Percentiles rank a stretch among this genome's conserved stretches.
These are phyloP conservation scores for Fusarium sp. DNA, from an alignment of 2,329 filamentous ascomycete species.

Conservation along the genomic window DNA sequence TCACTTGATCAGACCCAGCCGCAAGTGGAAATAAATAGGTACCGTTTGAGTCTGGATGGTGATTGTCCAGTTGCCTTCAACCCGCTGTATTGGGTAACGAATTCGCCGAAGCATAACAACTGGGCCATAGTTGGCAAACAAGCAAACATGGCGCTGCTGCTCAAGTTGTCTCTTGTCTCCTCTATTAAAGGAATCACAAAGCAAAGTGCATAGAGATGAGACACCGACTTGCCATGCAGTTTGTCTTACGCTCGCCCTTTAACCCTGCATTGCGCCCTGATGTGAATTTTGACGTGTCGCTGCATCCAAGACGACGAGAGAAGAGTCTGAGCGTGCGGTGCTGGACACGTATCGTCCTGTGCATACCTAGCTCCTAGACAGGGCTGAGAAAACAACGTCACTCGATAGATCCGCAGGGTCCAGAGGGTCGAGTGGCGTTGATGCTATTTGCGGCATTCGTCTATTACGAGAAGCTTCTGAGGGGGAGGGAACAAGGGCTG, in stretches of 20 bases:
- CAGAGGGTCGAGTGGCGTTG: constrained; percentile 12
- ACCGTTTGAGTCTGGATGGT: constrained; percentile 5
- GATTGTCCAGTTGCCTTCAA: background rate
- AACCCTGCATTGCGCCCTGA: constrained; percentile 16
- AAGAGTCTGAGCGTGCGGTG: constrained; percentile 1
- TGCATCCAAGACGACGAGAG: constrained; percentile 6
- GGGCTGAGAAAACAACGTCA: constrained; percentile 30
- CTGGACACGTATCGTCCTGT: background rate
- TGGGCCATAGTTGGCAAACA: background rate
- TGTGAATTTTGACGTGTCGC: constrained; percentile 32
- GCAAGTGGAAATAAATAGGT: constrained; percentile 12
- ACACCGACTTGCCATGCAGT: constrained; percentile 1
- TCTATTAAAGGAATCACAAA: background rate
- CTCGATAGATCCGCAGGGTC: constrained; percentile 28
- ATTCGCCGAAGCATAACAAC: background rate
- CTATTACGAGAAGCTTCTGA: background rate
- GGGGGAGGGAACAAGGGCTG: constrained; percentile 11
- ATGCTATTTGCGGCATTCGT: constrained; percentile 5
- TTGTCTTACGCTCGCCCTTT: constrained; percentile 2
- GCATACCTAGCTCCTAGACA: constrained; percentile 4
- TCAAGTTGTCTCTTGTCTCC: constrained; percentile 23
- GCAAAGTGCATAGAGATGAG: constrained; percentile 10
- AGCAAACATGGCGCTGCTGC: constrained; percentile 9
- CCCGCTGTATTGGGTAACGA: constrained; percentile 3
- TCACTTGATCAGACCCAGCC: constrained; percentile 14